Evolutionary conservation across 768 basidiomycete genomes (phyloP).

Genomic region (Boletus sensibilis): DNA sequence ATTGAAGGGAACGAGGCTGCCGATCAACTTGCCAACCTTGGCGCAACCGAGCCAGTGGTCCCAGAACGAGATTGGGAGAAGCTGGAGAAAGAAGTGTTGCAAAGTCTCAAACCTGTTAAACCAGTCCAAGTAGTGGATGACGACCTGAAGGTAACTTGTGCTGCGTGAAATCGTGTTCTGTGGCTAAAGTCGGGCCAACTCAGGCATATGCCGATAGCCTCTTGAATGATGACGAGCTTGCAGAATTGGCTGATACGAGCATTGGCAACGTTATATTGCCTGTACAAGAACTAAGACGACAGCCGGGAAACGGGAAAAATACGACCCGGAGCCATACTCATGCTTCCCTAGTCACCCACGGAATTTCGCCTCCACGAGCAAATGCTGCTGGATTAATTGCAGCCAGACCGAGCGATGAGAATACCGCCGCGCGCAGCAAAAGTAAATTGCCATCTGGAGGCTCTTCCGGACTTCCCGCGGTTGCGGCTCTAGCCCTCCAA

Average conservation of each 20-base stretch:
- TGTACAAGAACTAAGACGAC: not conserved
- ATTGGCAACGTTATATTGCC: not conserved
- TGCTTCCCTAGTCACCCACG: not conserved
- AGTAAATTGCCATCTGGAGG: not conserved
- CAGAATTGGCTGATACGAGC: slow-evolving; percentile 13
- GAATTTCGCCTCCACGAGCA: not conserved
- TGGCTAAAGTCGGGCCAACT: slow-evolving; percentile 6
- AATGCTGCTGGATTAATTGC: not conserved
- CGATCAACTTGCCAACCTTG: slow-evolving; percentile 67
- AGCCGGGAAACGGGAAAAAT: not conserved
- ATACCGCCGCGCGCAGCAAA: not conserved
- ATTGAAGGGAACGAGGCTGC: slow-evolving; percentile 85
- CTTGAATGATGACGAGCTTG: slow-evolving; percentile 36
- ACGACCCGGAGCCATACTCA: not conserved
- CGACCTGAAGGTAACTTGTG: slow-evolving; percentile 21
- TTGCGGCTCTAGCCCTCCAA: not conserved
- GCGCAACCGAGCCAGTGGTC: slow-evolving; percentile 39
- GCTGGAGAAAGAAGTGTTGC: slow-evolving; percentile 17
- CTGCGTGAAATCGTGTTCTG: not conserved
- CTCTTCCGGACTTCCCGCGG: not conserved
- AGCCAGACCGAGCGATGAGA: not conserved
- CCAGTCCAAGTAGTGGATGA: slow-evolving; percentile 1
- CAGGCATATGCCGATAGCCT: slow-evolving; percentile 38
- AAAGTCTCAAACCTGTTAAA: slow-evolving; percentile 10
- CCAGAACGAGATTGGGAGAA: slow-evolving; percentile 61